Percentiles rank a stretch among this genome's conserved stretches.
Conservation (phyloP, 2,329 filamentous ascomycete genomes). For the Penicillium psychrosexuale region DNA sequence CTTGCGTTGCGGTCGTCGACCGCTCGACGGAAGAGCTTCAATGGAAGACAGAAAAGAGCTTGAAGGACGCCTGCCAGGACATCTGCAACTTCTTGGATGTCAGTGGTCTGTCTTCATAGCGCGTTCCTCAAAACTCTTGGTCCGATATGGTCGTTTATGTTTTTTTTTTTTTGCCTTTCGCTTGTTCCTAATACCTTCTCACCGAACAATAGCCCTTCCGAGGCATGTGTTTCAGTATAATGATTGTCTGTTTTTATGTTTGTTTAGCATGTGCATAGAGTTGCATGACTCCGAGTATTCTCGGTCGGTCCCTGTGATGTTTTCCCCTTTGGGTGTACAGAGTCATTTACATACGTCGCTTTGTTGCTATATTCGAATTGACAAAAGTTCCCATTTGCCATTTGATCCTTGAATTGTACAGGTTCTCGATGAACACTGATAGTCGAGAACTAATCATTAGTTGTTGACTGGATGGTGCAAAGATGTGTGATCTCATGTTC, state of each 20-base stretch:
- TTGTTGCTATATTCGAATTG: not conserved
- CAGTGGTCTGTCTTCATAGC: constrained; percentile 29
- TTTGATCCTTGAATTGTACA: not conserved
- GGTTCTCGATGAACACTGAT: not conserved
- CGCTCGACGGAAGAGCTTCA: constrained; percentile 54
- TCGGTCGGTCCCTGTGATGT: not conserved
- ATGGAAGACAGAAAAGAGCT: constrained; percentile 39
- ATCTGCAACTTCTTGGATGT: constrained; percentile 39
- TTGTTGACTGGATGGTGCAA: not conserved
- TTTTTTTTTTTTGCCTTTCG: constrained; percentile 3
- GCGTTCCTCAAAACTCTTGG: not conserved
- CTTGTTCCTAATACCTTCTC: constrained; percentile 1
- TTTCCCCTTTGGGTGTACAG: not conserved
- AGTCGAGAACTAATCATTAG: not conserved
- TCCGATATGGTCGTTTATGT: not conserved
- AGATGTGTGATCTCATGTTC: not conserved
- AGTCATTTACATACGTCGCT: not conserved
- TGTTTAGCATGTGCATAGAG: constrained; percentile 8
- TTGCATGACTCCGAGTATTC: constrained; percentile 9
- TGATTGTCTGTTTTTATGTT: constrained; percentile 1
- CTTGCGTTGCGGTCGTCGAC: constrained; percentile 38
- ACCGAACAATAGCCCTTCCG: not conserved
- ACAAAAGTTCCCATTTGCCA: not conserved
- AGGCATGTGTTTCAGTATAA: constrained; percentile 6
- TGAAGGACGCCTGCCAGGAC: constrained; percentile 38